Percentiles rank a stretch among this genome's conserved stretches.
These are phyloP conservation scores for Fusarium miscanthi DNA, from an alignment of 2,329 filamentous ascomycete genomes.

Conservation along the genomic window DNA sequence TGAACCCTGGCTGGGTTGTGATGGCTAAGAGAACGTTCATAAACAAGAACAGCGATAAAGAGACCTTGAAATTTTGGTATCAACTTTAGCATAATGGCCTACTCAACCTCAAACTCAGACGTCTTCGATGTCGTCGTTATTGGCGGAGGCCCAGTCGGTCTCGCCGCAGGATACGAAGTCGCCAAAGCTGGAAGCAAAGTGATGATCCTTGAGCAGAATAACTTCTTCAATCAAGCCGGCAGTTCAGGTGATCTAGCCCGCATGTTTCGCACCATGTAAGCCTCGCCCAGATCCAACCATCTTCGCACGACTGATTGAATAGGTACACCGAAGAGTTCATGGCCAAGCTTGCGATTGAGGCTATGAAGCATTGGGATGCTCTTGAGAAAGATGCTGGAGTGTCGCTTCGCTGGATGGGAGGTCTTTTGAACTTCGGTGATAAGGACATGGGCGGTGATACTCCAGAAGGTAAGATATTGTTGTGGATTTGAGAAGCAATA, in stretches of 20 bases:
- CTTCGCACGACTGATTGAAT: background rate
- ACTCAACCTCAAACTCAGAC: background rate
- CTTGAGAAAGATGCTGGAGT: slow-evolving; percentile 26
- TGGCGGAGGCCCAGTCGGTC: slow-evolving; percentile 21
- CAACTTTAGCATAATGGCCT: background rate
- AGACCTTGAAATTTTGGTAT: background rate
- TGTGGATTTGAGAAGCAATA: accelerated
- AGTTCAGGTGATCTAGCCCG: slow-evolving; percentile 26
- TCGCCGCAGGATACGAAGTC: slow-evolving; percentile 31
- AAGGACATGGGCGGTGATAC: slow-evolving; percentile 2
- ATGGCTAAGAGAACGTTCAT: accelerated
- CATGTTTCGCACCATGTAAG: slow-evolving; percentile 30
- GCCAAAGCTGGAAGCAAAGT: slow-evolving; percentile 20
- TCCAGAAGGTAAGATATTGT: slow-evolving; percentile 5
- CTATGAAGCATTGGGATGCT: slow-evolving; percentile 26
- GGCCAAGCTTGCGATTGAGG: slow-evolving; percentile 17
- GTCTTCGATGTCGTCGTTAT: slow-evolving; percentile 21
- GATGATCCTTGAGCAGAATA: slow-evolving; percentile 28
- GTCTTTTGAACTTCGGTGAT: slow-evolving; percentile 35
- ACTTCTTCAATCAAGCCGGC: slow-evolving; percentile 27
- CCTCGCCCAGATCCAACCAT: accelerated
- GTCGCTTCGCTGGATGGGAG: slow-evolving; percentile 27
- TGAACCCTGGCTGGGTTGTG: accelerated
- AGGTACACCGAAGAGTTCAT: slow-evolving; percentile 35
- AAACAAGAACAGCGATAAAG: background rate